Conservation (phyloP, 495 filamentous ascomycete genomes). For the Aspergillus heteromorphus region DNA sequence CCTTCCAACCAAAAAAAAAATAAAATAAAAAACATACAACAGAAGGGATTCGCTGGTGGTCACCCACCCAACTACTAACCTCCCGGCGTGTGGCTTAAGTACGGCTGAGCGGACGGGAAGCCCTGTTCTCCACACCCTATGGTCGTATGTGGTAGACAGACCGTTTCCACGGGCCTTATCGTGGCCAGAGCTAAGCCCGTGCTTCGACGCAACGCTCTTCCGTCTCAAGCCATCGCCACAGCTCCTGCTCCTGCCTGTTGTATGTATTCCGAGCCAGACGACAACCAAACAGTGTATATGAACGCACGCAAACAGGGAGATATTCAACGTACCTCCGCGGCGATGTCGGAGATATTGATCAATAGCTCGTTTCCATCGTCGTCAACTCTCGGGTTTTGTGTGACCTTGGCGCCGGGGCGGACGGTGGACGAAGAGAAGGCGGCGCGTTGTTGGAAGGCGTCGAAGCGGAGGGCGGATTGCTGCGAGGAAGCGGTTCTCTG, state of each 20-base stretch:
- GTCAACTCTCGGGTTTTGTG: constrained; percentile 43
- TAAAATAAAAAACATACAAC: constrained; percentile 41
- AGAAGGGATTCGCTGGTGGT: constrained; percentile 47
- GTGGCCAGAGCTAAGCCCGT: neutral
- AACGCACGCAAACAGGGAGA: constrained; percentile 1
- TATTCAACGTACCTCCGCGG: constrained; percentile 59
- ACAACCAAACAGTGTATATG: neutral
- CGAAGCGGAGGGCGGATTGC: neutral
- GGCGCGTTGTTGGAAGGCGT: constrained; percentile 8
- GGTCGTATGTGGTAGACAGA: constrained; percentile 36
- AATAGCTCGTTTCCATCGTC: constrained; percentile 78
- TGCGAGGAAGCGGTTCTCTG: neutral
- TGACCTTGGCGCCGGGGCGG: constrained; percentile 25
- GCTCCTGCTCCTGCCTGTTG: neutral
- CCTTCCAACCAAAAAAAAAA: constrained; percentile 12
- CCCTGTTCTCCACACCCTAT: constrained; percentile 48
- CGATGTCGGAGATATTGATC: constrained; percentile 74
- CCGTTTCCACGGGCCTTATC: constrained; percentile 8
- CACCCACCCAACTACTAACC: constrained; percentile 49
- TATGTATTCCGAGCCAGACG: neutral
- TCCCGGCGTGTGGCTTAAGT: constrained; percentile 47
- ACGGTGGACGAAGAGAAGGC: constrained; percentile 32
- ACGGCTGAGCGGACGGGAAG: constrained; percentile 48
- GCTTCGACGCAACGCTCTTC: neutral
- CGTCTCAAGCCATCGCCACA: constrained; percentile 3